A percentile compares a stretch with the other conserved stretches of the same genome.
phyloP scores from a whole-genome alignment of 208 protist genomes.

The Trypanosoma boissoni region DNA sequence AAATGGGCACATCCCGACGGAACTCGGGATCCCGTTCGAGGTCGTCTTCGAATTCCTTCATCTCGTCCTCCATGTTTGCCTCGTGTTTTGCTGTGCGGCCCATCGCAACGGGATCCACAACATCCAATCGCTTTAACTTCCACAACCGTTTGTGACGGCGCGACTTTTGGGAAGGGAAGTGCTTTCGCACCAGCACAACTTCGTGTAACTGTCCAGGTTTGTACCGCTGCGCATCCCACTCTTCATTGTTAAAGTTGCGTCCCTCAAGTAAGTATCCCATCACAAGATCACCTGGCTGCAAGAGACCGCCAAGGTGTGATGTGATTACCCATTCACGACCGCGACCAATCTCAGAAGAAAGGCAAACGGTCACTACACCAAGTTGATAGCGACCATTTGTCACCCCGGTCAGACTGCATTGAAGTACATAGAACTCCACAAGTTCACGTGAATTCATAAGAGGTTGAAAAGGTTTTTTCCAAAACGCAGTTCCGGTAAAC shows the following conservation, averaged over 20 bases:
- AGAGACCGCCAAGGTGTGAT: constrained; percentile 92
- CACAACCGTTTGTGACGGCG: constrained; percentile 67
- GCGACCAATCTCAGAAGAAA: constrained; percentile 93
- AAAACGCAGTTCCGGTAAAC: constrained; percentile 90
- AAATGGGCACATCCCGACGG: constrained; percentile 80
- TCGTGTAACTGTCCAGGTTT: constrained; percentile 81
- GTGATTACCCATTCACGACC: constrained; percentile 93
- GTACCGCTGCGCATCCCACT: constrained; percentile 74
- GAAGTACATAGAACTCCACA: constrained; percentile 95
- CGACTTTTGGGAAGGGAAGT: constrained; percentile 81
- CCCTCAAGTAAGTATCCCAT: constrained; percentile 93
- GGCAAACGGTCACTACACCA: constrained; percentile 94
- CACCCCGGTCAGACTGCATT: constrained; percentile 78
- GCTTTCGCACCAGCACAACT: constrained; percentile 93
- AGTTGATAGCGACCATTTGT: constrained; percentile 89
- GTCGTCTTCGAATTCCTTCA: constrained; percentile 82
- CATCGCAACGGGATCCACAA: constrained; percentile 44
- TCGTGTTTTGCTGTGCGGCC: constrained; percentile 5
- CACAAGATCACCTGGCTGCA: constrained; percentile 94
- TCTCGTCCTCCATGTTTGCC: constrained; percentile 26
- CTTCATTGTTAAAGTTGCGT: constrained; percentile 90
- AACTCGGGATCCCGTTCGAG: constrained; percentile 81
- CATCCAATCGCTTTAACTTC: constrained; percentile 82
- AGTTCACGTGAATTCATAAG: constrained; percentile 85
- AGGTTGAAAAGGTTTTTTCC: constrained; percentile 92